Evolutionary conservation across 306 rosid genomes (phyloP), one percentile per base, ranked within the genome.

Genomic region (Castanopsis chinensis): DNA sequence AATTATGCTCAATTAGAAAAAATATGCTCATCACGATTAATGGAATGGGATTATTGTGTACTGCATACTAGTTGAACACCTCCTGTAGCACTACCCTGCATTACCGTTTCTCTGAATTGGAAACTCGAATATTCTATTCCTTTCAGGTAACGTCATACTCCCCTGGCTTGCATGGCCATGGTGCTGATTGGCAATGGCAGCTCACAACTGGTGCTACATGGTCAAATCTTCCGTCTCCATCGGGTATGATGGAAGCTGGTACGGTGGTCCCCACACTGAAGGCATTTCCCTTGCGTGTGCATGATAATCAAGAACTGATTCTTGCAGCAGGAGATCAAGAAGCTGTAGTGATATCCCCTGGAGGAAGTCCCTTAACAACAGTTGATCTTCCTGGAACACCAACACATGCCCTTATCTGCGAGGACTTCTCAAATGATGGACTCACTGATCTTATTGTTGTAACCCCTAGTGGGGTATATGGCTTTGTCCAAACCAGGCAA

Each of bases 291-390:
- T 78, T 96, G 87, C 93, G 92, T 37, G 71, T 72, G 78, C 91
- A 75, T 27, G 97, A 89, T 75, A 86, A 21, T 75, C 90, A 86
- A 79, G 90, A 91, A 80, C 78, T 93, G 92, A 85, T 96, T 86
- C 98, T 96, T 45, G 97, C 93, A n/a, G 99, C 92, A 0, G 99
- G 99, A 56, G 99, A 96, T 59, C 99, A 95, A 84, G 98, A 95
- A 85, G 98, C 99, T 4, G 89, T 88, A 11, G 72, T 93, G 79
- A 87, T 95, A 63, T 95, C 99, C 64, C 92, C 99, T 0, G 94
- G 98, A 63, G 99, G 99, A 60, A 86, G 92, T 75, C 55, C 91
- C 41, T 75, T 93, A 76, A 83, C 98, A 5, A 71, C 91, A 18
- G 63, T 93, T 63, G 99, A 93, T 73, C 93, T 95, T 69, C 99